Evolutionary conservation across 1,139 yeast species (phyloP).

Genomic region (Oligophagozyma castellii): DNA sequence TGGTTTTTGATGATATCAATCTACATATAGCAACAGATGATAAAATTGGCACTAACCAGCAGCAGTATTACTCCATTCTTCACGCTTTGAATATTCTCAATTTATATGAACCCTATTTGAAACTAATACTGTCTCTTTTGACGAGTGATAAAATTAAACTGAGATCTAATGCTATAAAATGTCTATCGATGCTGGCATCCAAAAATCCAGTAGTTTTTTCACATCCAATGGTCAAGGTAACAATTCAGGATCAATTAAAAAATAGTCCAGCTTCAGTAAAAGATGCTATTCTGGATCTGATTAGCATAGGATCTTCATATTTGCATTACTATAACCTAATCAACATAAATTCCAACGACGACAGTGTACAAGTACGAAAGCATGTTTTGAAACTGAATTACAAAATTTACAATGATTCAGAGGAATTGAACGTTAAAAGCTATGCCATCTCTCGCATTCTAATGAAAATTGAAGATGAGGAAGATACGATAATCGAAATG

Average conservation of each 20-base stretch:
- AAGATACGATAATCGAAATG: conserved; percentile 37
- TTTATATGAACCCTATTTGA: conserved; percentile 41
- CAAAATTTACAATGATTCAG: conserved; percentile 32
- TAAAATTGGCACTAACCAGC: conserved; percentile 3
- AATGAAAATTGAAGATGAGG: conserved; percentile 54
- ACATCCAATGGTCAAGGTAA: conserved; percentile 36
- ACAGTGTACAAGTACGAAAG: conserved; percentile 51
- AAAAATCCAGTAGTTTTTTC: conserved; percentile 38
- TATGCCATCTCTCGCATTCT: conserved; percentile 39
- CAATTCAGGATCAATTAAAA: conserved; percentile 37
- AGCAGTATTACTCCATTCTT: conserved; percentile 14
- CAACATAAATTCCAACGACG: conserved; percentile 33
- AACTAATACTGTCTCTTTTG: conserved; percentile 30
- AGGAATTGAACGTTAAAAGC: conserved; percentile 26
- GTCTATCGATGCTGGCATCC: conserved; percentile 37
- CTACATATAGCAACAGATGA: conserved; percentile 1
- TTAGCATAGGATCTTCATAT: conserved; percentile 32
- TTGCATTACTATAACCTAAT: conserved; percentile 40
- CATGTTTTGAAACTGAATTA: conserved; percentile 42
- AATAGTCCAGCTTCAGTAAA: conserved; percentile 62
- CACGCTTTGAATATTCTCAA: conserved; percentile 27
- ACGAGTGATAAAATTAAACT: conserved; percentile 37
- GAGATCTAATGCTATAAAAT: conserved; percentile 51
- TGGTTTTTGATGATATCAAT: not conserved
- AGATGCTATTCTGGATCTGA: conserved; percentile 60